A percentile compares a stretch with the other conserved stretches of the same genome.
phyloP scores from a whole-genome alignment of 306 rosid species.

The Benincasa hispida region DNA sequence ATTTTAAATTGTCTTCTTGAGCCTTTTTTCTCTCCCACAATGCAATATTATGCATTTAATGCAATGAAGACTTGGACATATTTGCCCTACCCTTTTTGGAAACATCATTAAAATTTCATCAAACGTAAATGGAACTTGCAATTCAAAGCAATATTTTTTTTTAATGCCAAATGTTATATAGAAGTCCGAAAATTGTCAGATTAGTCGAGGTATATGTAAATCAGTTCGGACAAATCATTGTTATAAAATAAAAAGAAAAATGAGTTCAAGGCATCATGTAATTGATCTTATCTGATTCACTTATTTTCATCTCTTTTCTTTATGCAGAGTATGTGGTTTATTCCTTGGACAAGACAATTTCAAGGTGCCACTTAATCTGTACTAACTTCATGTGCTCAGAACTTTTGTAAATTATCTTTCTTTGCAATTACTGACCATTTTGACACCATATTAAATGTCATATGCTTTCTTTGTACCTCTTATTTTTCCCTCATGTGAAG shows the following conservation, averaged over 20 bases:
- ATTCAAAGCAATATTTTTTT: background rate
- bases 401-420: background rate
- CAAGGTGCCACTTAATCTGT: constrained; percentile 44
- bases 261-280: background rate
- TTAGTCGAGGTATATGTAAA: background rate
- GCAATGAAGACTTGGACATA: background rate
- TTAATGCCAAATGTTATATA: background rate
- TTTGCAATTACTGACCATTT: background rate
- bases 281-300: background rate
- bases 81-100: background rate
- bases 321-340: constrained; percentile 66
- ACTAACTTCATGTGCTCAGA: background rate
- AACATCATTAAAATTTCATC: background rate
- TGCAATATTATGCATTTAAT: background rate
- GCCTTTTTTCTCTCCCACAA: background rate
- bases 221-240: background rate
- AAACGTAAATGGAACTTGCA: background rate
- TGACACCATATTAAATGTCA: background rate
- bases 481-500: background rate
- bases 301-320: constrained; percentile 10
- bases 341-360: constrained; percentile 65
- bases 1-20: background rate
- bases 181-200: background rate
- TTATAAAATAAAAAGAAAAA: background rate
- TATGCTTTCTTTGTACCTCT: background rate